These are phyloP conservation scores for Ambrosia trifida DNA, from an alignment of 129 eudicot genomes.

Conservation along the genomic window DNA sequence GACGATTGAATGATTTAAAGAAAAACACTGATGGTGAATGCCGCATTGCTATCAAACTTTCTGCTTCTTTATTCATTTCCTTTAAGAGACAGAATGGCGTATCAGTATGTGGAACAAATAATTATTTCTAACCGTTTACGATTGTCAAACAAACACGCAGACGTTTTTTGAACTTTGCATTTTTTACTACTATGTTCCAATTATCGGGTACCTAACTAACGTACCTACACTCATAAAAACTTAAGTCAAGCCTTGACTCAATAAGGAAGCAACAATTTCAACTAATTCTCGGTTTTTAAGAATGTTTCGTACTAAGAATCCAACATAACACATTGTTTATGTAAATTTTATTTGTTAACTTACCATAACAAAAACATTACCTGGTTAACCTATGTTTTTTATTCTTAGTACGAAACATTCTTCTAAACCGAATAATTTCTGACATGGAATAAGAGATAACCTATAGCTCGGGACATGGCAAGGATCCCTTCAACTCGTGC, in stretches of 20 bases:
- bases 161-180: too few species aligned
- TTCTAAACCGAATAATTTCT: background rate
- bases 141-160: background rate
- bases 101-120: background rate
- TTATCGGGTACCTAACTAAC: too few species aligned
- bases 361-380: background rate
- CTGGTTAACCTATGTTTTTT: background rate
- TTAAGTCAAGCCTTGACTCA: background rate
- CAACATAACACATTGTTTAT: too few species aligned
- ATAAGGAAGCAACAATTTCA: background rate
- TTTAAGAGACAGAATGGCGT: constrained; percentile 10
- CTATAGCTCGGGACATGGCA: constrained; percentile 67
- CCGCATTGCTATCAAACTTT: constrained; percentile 8
- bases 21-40: background rate
- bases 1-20: background rate
- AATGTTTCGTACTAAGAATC: too few species aligned
- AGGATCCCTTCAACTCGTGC: constrained; percentile 61
- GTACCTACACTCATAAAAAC: background rate
- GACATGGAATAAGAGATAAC: constrained; percentile 26
- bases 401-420: background rate
- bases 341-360: too few species aligned
- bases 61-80: constrained; percentile 9
- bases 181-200: too few species aligned
- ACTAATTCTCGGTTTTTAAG: too few species aligned
- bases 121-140: background rate